Evolutionary conservation across 2,329 filamentous ascomycete genomes (phyloP), one percentile per base, ranked within the genome.

Genomic region (Pseudogymnoascus sp.): DNA sequence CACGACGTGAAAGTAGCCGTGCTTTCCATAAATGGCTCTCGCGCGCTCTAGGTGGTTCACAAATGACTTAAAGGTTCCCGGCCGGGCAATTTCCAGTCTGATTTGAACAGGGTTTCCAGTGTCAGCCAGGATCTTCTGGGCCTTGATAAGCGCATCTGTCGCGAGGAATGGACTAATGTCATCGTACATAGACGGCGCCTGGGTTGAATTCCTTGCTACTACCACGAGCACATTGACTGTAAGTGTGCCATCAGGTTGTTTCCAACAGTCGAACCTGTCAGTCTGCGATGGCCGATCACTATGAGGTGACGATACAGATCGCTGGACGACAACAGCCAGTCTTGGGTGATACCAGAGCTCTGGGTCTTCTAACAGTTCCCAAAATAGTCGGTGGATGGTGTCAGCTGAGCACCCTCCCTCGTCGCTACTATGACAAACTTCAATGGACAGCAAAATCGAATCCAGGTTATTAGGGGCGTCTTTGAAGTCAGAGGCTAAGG

Each of bases 1-100:
- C 8, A 64, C 62, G 19, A 64, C 6, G 43, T 62, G 63, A 64
- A 64, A 64, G 46, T 64, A 64, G 14, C 60, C 60, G 3, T 24
- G 6, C 31, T 33, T 33, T 24, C 60, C 60, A 16, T 62, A 50
- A 14, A 31, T 31, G 12, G 26, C 24, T 46, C 24, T 60, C 19
- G 41, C 22, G 12, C 59, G 12, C 46, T 62, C 28, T 16, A 64
- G 56, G 35, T 64, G 63, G 6, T 41, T 31, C 24, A 35, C 38
- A 11, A 64, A 46, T 14, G 60, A 22, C 6, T n/a, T 38, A 14
- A 64, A 59, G 16, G 60, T 64, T 33, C 63, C 63, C n/a, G 63
- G 63, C 14, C 63, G 31, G n/a, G 53, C 63, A 22, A 64, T 62
- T 59, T 64, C 63, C 53, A 64, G 35, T 12, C 38, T 40, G 37